Evolutionary conservation across 768 basidiomycete species (phyloP).

Genomic region (Sistotremastrum niveocremeum): DNA sequence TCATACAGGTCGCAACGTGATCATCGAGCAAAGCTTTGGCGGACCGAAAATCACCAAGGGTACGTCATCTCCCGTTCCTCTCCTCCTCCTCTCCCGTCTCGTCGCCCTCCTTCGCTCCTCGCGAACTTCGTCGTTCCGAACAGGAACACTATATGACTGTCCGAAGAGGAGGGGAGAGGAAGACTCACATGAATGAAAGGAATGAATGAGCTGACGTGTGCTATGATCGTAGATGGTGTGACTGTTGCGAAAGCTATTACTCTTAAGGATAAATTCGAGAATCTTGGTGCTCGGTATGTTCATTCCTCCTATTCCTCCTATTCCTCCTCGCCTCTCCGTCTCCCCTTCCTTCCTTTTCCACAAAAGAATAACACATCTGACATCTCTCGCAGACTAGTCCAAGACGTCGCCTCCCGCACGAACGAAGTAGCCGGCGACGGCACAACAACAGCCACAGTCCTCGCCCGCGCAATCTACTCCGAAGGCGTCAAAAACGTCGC

Average conservation of each 20-base stretch:
- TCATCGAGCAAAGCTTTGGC: constrained; percentile 88
- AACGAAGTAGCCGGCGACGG: constrained; percentile 97
- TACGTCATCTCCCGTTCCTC: constrained; percentile 19
- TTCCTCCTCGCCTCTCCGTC: too few species aligned
- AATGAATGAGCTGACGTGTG: too few species aligned
- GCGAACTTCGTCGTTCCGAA: constrained; percentile 9
- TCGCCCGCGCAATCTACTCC: constrained; percentile 93
- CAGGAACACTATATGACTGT: too few species aligned
- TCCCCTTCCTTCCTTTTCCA: too few species aligned
- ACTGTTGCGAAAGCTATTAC: constrained; percentile 93
- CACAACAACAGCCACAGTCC: constrained; percentile 94
- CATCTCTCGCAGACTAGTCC: constrained; percentile 50
- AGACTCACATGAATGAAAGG: too few species aligned
- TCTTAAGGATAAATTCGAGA: constrained; percentile 97
- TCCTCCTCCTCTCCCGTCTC: not conserved
- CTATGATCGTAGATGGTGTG: too few species aligned
- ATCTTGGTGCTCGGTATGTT: constrained; percentile 87
- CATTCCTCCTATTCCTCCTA: not conserved
- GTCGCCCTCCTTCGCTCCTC: constrained; percentile 5
- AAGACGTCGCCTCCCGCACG: constrained; percentile 93
- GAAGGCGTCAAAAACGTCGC: constrained; percentile 99
- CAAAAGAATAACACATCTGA: constrained; percentile 7
- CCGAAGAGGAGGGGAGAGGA: too few species aligned
- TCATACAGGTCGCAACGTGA: constrained; percentile 78
- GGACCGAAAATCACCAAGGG: constrained; percentile 95